These are phyloP conservation scores for Theobroma grandiflorum DNA, from an alignment of 441 rosid genomes.

Conservation along the genomic window DNA sequence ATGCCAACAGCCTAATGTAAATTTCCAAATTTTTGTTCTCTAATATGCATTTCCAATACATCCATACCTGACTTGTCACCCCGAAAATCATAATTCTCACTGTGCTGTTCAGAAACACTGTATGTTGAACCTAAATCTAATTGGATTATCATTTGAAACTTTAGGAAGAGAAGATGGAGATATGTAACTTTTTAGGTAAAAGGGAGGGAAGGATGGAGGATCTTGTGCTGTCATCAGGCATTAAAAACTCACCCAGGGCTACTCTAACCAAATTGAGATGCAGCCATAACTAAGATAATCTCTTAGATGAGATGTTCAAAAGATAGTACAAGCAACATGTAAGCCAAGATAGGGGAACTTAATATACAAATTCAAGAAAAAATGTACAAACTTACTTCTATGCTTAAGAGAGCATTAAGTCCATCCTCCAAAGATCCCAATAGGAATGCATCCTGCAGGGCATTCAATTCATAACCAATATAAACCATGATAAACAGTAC, in stretches of 20 bases:
- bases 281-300: not conserved
- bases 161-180: not conserved
- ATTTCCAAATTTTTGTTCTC: not conserved
- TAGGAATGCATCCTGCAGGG: constrained; percentile 69
- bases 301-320: not conserved
- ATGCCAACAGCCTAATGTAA: not conserved
- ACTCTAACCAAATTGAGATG: not conserved
- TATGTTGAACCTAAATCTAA: not conserved
- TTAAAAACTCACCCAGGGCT: not conserved
- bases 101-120: not conserved
- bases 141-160: not conserved
- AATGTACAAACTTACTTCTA: constrained; percentile 73
- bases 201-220: not conserved
- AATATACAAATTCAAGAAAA: constrained; percentile 12
- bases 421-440: constrained; percentile 92
- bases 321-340: constrained; percentile 25
- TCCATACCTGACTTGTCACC: not conserved
- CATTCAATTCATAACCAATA: constrained; percentile 28
- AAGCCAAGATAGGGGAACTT: constrained; percentile 2
- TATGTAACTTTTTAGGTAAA: not conserved
- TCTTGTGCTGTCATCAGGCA: constrained; percentile 1
- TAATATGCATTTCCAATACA: not conserved
- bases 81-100: not conserved
- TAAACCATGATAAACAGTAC: constrained; percentile 20
- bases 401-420: constrained; percentile 87